phyloP scores from a whole-genome alignment of 75 land plant genomes.

The Selaginella tamariscina region DNA sequence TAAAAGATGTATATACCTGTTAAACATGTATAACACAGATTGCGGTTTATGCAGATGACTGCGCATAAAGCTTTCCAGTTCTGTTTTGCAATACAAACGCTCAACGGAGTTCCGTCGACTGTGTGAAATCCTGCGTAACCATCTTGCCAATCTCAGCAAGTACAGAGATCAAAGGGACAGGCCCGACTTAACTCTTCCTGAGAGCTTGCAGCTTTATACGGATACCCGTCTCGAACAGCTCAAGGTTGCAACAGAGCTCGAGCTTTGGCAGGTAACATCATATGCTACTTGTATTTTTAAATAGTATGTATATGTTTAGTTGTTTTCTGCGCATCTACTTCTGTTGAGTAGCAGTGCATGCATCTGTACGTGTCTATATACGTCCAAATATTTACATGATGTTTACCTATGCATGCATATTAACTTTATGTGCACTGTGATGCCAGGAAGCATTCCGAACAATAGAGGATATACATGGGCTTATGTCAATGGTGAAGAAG shows the following conservation, averaged over 20 bases:
- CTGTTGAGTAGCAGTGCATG: neutral
- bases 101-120: constrained; percentile 84
- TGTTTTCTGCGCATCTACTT: neutral
- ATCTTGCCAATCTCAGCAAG: constrained; percentile 68
- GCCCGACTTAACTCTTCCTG: constrained; percentile 78
- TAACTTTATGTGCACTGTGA: neutral
- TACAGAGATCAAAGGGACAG: constrained; percentile 88
- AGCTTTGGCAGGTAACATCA: constrained; percentile 93
- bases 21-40: too few relatives aligned
- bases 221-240: constrained; percentile 92
- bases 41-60: constrained; percentile 84
- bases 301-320: too few relatives aligned
- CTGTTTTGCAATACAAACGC: constrained; percentile 85
- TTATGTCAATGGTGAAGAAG: constrained; percentile 91
- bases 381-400: too few relatives aligned
- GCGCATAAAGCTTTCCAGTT: constrained; percentile 93
- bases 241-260: constrained; percentile 86
- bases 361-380: too few relatives aligned
- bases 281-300: too few relatives aligned
- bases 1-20: too few relatives aligned
- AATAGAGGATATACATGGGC: constrained; percentile 88
- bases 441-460: constrained; percentile 93
- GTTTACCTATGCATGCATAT: too few relatives aligned
- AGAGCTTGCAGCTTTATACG: constrained; percentile 71
- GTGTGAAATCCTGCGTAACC: constrained; percentile 88